These are phyloP conservation scores for Fraxinus baroniana DNA, from an alignment of 305 asterid genomes.

Conservation along the genomic window DNA sequence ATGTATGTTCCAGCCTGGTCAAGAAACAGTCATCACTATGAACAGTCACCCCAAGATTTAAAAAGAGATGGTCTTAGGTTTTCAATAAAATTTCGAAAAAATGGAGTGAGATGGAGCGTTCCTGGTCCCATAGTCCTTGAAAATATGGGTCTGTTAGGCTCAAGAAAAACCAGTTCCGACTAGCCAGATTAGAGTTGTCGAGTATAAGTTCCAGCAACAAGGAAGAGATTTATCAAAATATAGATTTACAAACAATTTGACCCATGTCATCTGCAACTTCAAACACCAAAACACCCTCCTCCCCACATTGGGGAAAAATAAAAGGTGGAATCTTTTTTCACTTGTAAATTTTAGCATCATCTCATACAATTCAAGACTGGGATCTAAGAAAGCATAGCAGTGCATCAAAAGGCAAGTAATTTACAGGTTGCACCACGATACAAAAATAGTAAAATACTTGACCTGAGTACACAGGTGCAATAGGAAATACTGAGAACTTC, in stretches of 20 bases:
- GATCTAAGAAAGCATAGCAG: background rate
- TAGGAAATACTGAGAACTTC: conserved; percentile 67
- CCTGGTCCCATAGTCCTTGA: background rate
- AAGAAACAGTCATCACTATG: conserved; percentile 23
- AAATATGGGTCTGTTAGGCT: background rate
- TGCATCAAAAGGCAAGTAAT: background rate
- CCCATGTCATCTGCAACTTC: background rate
- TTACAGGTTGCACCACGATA: background rate
- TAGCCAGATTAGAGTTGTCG: background rate
- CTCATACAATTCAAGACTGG: background rate
- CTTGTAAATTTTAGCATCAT: background rate
- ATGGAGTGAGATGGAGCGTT: background rate
- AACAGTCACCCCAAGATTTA: background rate
- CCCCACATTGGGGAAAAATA: background rate
- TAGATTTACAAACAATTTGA: background rate
- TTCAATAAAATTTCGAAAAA: background rate
- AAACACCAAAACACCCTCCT: background rate
- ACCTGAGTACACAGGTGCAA: conserved; percentile 97
- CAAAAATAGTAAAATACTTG: conserved; percentile 10
- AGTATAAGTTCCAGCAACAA: background rate
- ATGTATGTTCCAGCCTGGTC: conserved; percentile 95
- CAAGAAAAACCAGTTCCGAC: background rate
- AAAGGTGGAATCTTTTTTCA: background rate
- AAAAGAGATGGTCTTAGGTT: background rate
- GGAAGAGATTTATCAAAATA: background rate